Evolutionary conservation across 148 eudicot genomes (phyloP).

Genomic region (Cornus kousa): DNA sequence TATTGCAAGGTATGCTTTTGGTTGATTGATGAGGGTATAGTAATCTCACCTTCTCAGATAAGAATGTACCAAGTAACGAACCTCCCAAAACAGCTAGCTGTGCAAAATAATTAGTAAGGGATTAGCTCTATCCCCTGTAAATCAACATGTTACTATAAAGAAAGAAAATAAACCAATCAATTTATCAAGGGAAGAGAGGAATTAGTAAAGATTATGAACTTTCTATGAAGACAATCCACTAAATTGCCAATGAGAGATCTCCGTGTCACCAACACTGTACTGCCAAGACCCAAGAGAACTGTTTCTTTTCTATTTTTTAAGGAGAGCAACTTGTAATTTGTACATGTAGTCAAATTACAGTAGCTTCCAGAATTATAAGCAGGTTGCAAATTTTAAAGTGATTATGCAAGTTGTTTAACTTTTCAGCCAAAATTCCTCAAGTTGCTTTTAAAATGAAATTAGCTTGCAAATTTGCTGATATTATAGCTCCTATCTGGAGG

Average conservation of each 20-base stretch:
- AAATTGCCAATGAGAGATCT: background rate
- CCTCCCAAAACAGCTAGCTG: constrained; percentile 99
- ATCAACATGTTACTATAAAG: background rate
- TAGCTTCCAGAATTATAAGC: background rate
- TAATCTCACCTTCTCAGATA: constrained; percentile 75
- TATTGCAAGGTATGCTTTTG: background rate
- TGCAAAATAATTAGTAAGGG: constrained; percentile 21
- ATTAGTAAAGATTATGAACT: background rate
- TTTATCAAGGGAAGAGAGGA: background rate
- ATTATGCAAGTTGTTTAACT: background rate
- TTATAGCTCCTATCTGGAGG: background rate
- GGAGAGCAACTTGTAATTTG: background rate
- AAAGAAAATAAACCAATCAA: background rate
- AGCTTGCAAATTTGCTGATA: background rate
- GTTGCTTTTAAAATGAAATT: constrained; percentile 1
- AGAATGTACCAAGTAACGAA: constrained; percentile 80
- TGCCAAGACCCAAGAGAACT: background rate
- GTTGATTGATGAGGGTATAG: background rate
- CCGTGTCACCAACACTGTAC: background rate
- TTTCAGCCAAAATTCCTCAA: background rate
- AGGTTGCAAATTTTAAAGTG: background rate
- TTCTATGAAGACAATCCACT: background rate
- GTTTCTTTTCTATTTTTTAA: too few relatives aligned
- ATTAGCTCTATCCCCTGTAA: constrained; percentile 1
- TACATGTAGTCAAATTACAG: background rate